Evolutionary conservation across 768 basidiomycete species (phyloP), one percentile per base, ranked within the genome.

Genomic region (Boletus fagicola): DNA sequence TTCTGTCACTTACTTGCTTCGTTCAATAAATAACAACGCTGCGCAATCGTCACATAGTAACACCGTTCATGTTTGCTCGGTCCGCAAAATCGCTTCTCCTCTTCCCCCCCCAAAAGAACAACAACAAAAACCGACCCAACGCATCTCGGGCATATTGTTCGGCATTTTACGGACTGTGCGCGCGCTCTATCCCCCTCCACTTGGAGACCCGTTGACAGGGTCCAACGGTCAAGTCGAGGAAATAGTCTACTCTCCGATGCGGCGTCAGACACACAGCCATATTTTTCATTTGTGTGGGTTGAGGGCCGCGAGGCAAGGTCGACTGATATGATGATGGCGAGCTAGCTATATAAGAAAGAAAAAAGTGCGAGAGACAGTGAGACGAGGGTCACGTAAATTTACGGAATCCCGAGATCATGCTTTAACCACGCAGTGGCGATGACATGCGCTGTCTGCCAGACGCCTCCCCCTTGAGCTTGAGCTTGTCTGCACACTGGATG

Each of bases 371-470:
- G 12, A 42, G 39, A 39, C 1, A 40, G 18, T 11, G n/a, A 12
- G 20, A 28, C 40, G 20, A 12, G 40, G 11, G 9, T 42, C 20
- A 42, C 40, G 40, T 42, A 42, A 42, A 20, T 22, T 15, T 59
- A 70, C 69, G 68, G 58, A 59, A 71, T 70, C 39, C 68, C 69
- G 62, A 38, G 39, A 65, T 68, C 68, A 61, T 62, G 68, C 65
- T 49, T 58, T 50, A 46, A 62, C 59, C 69, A 68, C 26, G 69
- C 63, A 67, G 69, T 71, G 69, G 68, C 67, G 61, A 45, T 69
- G 68, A 68, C 61, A 64, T 60, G 62, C 24, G 45, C 46, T 49
- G 47, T 51, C 56, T 28, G 49, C 36, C 50, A 54, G 60, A 51
- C 57, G 44, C 28, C 20, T 22, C 30, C 33, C 36, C 47, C 46